A percentile compares a stretch with the other conserved stretches of the same genome.
phyloP scores from a whole-genome alignment of 805 yeast genomes.

The Naumovozyma castellii region DNA sequence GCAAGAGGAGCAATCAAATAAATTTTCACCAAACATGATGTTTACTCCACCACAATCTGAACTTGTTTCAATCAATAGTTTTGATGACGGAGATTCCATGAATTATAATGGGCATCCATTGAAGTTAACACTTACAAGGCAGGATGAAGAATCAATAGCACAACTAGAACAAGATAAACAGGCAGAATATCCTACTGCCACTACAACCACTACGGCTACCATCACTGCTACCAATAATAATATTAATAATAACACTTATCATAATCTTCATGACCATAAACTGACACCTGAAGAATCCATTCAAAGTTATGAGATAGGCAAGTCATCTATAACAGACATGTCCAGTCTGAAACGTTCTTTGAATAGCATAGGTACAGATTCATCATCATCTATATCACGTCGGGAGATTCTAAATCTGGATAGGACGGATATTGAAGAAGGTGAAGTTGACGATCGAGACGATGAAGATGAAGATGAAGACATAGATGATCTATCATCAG shows the following conservation, averaged over 20 bases:
- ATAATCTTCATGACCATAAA: background rate
- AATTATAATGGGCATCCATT: slow-evolving; percentile 12
- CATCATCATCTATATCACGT: background rate
- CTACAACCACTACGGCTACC: background rate
- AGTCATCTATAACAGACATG: background rate
- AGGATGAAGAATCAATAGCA: slow-evolving; percentile 5
- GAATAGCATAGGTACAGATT: background rate
- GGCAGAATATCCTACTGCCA: background rate
- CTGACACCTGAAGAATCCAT: background rate
- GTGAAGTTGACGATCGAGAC: background rate
- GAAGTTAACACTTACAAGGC: slow-evolving; percentile 10
- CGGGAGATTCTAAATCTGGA: background rate
- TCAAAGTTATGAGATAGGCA: background rate
- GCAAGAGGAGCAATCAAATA: background rate
- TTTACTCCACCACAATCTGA: slow-evolving; percentile 17
- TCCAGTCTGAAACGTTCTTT: background rate
- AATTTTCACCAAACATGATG: background rate
- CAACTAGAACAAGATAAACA: slow-evolving; percentile 1
- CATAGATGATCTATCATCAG: slow-evolving; percentile 5
- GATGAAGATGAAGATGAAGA: slow-evolving; percentile 1
- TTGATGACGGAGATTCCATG: slow-evolving; percentile 2
- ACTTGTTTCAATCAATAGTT: slow-evolving; percentile 21
- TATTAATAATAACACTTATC: background rate
- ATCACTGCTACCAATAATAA: no score
- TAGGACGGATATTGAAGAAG: background rate